Conservation (phyloP, 2,329 filamentous ascomycete genomes). For the Dactylellina drechsleri region DNA sequence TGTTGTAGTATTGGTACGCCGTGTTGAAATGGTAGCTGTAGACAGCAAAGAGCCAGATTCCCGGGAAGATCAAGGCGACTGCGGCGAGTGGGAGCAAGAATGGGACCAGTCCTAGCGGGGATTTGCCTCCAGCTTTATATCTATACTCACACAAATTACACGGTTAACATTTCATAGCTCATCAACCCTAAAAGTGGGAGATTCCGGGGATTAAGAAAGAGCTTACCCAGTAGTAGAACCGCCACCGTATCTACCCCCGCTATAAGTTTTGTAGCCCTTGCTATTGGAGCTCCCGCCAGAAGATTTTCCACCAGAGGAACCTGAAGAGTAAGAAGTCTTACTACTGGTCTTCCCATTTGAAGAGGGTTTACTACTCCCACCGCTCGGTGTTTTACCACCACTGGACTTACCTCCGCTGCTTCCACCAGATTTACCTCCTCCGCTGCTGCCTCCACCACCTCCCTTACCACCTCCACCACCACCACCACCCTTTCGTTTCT, state of each 20-base stretch:
- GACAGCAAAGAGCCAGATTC: slow-evolving; percentile 72
- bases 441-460: slow-evolving; percentile 61
- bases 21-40: slow-evolving; percentile 71
- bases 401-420: slow-evolving; percentile 61
- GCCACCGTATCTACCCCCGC: slow-evolving; percentile 56
- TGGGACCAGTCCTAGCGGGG: slow-evolving; percentile 67
- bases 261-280: slow-evolving; percentile 59
- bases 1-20: slow-evolving; percentile 69
- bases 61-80: slow-evolving; percentile 70
- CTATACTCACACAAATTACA: slow-evolving; percentile 62
- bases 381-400: slow-evolving; percentile 27
- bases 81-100: slow-evolving; percentile 67
- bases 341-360: slow-evolving; percentile 16
- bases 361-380: slow-evolving; percentile 25
- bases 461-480: slow-evolving; percentile 30
- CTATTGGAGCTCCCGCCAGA: slow-evolving; percentile 21
- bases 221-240: slow-evolving; percentile 57
- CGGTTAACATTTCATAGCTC: slow-evolving; percentile 65
- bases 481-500: slow-evolving; percentile 44
- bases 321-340: slow-evolving; percentile 31
- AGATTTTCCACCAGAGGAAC: slow-evolving; percentile 36
- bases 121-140: slow-evolving; percentile 68
- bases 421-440: slow-evolving; percentile 62
- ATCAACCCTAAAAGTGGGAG: too few relatives aligned
- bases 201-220: background rate